These are phyloP conservation scores for Pseudocercospora pini-densiflorae DNA, from an alignment of 2,329 filamentous ascomycete genomes.

Conservation along the genomic window DNA sequence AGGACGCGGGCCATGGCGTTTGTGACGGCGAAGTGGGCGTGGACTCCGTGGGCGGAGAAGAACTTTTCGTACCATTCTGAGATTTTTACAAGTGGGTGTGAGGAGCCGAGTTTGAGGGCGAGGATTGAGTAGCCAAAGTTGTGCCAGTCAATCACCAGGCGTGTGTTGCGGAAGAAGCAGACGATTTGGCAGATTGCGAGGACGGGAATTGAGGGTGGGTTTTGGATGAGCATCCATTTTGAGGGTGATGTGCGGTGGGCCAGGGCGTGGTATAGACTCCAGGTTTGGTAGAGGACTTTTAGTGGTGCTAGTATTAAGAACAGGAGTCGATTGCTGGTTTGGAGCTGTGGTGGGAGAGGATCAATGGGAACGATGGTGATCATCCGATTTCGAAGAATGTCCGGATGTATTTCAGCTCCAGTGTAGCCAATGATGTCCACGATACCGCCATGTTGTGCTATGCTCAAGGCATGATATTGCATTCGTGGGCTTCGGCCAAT, in stretches of 20 bases:
- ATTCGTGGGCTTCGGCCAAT: slow-evolving; percentile 96
- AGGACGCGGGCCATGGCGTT: slow-evolving; percentile 83
- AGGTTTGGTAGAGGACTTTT: slow-evolving; percentile 85
- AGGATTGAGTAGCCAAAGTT: slow-evolving; percentile 98
- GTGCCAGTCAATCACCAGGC: slow-evolving; percentile 94
- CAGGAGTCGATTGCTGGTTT: slow-evolving; percentile 69
- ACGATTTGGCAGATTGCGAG: slow-evolving; percentile 75
- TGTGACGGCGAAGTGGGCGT: slow-evolving; percentile 79
- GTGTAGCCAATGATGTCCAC: slow-evolving; percentile 89
- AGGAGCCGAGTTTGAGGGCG: slow-evolving; percentile 64
- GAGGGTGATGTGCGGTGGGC: slow-evolving; percentile 74
- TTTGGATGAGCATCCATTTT: slow-evolving; percentile 87
- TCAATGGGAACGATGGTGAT: slow-evolving; percentile 74
- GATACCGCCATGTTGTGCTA: slow-evolving; percentile 77
- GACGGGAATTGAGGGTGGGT: slow-evolving; percentile 93
- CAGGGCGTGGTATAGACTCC: slow-evolving; percentile 71
- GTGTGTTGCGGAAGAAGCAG: slow-evolving; percentile 77
- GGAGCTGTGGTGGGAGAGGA: slow-evolving; percentile 68
- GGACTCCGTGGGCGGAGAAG: slow-evolving; percentile 68
- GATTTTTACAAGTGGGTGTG: slow-evolving; percentile 76
- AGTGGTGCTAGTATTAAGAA: slow-evolving; percentile 80
- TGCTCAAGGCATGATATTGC: slow-evolving; percentile 96
- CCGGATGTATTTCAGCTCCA: slow-evolving; percentile 81
- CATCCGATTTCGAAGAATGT: slow-evolving; percentile 68
- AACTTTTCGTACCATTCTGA: slow-evolving; percentile 77